Percentiles rank a stretch among this genome's conserved stretches.
These are phyloP conservation scores for Terfezia boudieri DNA, from an alignment of 495 filamentous ascomycete genomes.

Conservation along the genomic window DNA sequence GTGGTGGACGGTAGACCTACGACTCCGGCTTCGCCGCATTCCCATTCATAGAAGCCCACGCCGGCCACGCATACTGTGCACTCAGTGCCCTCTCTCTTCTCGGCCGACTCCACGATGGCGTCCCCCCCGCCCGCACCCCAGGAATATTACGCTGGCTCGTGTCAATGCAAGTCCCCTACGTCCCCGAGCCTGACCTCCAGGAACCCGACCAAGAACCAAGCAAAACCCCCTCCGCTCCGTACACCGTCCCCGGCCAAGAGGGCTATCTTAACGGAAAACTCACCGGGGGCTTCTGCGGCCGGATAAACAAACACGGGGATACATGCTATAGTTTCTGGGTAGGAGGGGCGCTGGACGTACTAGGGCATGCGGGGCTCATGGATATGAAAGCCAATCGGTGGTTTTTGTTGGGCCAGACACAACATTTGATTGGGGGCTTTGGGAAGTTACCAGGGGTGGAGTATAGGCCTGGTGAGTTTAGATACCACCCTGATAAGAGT, in stretches of 20 bases:
- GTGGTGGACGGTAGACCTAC: constrained; percentile 37
- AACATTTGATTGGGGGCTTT: constrained; percentile 80
- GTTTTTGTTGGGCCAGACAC: constrained; percentile 73
- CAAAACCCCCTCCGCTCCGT: background rate
- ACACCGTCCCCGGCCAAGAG: background rate
- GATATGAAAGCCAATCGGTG: constrained; percentile 36
- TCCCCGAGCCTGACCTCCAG: constrained; percentile 24
- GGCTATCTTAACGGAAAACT: background rate
- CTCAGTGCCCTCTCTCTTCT: constrained; percentile 53
- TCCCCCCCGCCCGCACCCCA: constrained; percentile 12
- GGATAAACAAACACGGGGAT: constrained; percentile 70
- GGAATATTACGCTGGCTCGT: constrained; percentile 40
- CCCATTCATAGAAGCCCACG: constrained; percentile 69
- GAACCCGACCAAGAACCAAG: constrained; percentile 20
- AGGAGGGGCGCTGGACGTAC: constrained; percentile 42
- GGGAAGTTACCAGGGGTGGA: constrained; percentile 45
- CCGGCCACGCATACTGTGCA: constrained; percentile 74
- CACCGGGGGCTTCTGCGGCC: constrained; percentile 53
- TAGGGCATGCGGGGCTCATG: constrained; percentile 39
- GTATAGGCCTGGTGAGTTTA: constrained; percentile 40
- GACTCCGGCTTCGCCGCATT: constrained; percentile 74
- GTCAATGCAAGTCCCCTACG: constrained; percentile 40
- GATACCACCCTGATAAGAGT: background rate
- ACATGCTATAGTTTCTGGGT: constrained; percentile 95
- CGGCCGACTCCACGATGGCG: constrained; percentile 25